Base-by-base conservation (phyloP, 441 rosid genomes). In the Adansonia madagascariensis region DNA sequence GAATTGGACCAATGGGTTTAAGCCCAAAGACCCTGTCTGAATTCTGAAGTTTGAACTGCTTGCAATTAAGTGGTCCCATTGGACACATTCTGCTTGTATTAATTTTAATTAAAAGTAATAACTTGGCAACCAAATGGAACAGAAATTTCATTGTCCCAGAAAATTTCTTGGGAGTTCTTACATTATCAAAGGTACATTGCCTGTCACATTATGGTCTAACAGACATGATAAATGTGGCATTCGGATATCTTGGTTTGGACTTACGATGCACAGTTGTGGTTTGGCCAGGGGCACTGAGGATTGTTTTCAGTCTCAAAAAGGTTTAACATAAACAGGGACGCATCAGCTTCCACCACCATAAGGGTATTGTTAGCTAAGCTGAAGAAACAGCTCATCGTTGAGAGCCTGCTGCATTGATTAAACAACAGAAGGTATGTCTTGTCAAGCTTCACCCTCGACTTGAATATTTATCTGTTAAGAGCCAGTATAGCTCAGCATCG, bases 331-430 rank as follows among this genome's bases (percentile, higher is more conserved):
- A 71, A 88, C 74, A 0, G 94, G 39, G 3, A 31, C 4, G 39
- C 94, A 69, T 92, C 94, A 7, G 71, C 91, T 6, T 91, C 95
- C 24, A 92, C 92, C 6, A 87, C 82, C 3, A 78, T 86, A n/a
- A 91, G 79, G 1, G 86, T 86, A 79, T 92, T 92, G 65, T 90
- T 31, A 31, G 39, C 39, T 31, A 31, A 31, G 39, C 39, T 31
- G 39, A 31, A 31, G 39, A 31, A 2, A 31, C 39, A 31, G 39
- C 39, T 90, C 97, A 39, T 92, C 92, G 61, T 92, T 91, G 44
- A 92, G 94, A 71, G 93, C 94, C 39, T 31, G 39, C 39, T 57
- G 92, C 91, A 15, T 92, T 92, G 86, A 91, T 90, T 50, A 92
- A 35, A 12, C 93, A 85, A 31, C 8, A 91, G 86, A 68, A 92